These are phyloP conservation scores for Lactifluus echinatus DNA, from an alignment of 768 basidiomycete species.

Conservation along the genomic window DNA sequence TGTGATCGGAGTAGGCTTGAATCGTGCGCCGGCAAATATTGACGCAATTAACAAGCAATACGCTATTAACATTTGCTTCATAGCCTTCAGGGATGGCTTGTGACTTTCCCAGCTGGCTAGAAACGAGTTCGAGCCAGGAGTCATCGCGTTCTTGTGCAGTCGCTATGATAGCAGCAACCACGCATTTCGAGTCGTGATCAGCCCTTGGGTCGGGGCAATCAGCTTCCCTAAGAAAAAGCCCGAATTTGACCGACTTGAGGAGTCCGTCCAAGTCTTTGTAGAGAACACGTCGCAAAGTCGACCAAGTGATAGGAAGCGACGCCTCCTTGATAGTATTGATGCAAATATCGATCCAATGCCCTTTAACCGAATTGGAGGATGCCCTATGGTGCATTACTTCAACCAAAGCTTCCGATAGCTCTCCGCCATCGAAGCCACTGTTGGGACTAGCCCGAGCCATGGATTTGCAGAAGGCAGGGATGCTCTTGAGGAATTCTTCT, in stretches of 20 bases:
- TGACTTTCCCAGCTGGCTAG: neutral
- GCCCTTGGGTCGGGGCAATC: no score
- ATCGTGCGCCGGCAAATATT: neutral
- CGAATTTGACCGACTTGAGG: slow-evolving; percentile 1
- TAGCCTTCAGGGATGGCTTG: neutral
- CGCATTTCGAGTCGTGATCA: no score
- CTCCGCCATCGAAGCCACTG: no score
- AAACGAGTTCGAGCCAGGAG: neutral
- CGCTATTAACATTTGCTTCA: neutral
- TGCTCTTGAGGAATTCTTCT: neutral
- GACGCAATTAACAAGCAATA: neutral
- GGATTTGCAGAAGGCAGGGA: neutral
- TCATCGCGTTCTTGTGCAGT: neutral
- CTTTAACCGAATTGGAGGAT: neutral
- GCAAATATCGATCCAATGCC: neutral
- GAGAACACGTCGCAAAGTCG: neutral
- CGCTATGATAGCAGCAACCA: neutral
- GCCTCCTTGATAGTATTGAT: slow-evolving; percentile 1
- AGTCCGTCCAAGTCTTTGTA: neutral
- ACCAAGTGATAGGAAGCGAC: neutral
- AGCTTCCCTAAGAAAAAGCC: neutral
- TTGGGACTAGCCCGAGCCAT: neutral
- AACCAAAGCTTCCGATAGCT: neutral
- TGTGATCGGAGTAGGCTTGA: neutral
- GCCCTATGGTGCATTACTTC: neutral